Percentiles rank a stretch among this genome's conserved stretches.
These are phyloP conservation scores for Pleurotus platypus DNA, from an alignment of 768 basidiomycete genomes.

Conservation along the genomic window DNA sequence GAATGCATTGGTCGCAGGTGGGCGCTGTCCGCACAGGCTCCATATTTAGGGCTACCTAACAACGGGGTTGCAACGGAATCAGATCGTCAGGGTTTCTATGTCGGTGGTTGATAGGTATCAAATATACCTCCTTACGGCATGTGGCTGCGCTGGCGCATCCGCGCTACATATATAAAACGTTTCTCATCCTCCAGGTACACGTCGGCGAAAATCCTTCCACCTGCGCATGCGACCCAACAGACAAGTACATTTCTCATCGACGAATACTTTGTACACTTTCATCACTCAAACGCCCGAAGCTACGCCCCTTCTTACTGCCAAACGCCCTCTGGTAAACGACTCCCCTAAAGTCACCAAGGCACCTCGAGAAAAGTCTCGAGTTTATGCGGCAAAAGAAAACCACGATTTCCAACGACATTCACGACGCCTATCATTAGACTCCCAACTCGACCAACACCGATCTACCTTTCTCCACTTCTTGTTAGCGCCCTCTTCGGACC, in stretches of 20 bases:
- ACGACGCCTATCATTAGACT: slow-evolving; percentile 7
- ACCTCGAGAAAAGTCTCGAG: neutral
- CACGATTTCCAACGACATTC: neutral
- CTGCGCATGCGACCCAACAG: slow-evolving; percentile 2
- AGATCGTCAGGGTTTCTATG: neutral
- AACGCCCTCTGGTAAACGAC: neutral
- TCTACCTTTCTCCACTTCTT: slow-evolving; percentile 2
- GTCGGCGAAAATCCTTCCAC: neutral
- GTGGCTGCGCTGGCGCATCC: neutral
- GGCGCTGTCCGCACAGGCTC: no score
- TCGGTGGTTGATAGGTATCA: neutral
- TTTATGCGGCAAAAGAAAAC: neutral
- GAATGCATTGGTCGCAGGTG: no score
- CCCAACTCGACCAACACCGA: slow-evolving; percentile 3
- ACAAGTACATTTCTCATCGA: slow-evolving; percentile 8
- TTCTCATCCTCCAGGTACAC: neutral
- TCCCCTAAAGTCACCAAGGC: neutral
- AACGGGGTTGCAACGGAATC: neutral
- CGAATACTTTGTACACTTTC: slow-evolving; percentile 4
- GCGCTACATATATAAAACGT: neutral
- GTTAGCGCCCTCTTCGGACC: neutral
- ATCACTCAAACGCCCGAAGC: neutral
- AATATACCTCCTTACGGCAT: neutral
- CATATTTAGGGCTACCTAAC: neutral
- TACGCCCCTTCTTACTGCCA: neutral